Conservation (phyloP, 108 stramenopile genomes). For the Epithemia pelagica region DNA sequence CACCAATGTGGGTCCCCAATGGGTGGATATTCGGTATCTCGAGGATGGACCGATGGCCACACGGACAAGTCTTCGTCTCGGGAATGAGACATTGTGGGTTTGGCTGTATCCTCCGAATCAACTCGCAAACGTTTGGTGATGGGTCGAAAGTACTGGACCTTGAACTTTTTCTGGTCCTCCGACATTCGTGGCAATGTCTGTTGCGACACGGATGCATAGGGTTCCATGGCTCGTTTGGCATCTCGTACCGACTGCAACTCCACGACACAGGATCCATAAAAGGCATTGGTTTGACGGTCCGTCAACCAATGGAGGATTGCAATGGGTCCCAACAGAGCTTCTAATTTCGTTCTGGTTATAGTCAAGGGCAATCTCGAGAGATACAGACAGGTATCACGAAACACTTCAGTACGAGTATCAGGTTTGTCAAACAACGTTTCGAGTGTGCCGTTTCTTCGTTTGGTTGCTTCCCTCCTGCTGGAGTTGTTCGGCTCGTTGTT, state of each 20-base stretch:
- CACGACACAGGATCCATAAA: slow-evolving; percentile 63
- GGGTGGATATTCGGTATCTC: background rate
- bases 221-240: background rate
- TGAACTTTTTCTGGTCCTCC: slow-evolving; percentile 13
- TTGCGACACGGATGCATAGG: too few species aligned
- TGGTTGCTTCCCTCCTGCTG: background rate
- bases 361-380: slow-evolving; percentile 18
- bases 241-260: background rate
- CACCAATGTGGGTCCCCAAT: background rate
- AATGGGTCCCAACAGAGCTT: slow-evolving; percentile 20
- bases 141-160: background rate
- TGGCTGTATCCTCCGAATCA: background rate
- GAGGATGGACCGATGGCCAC: background rate
- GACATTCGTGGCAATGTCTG: background rate
- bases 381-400: slow-evolving; percentile 15
- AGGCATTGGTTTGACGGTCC: slow-evolving; percentile 37
- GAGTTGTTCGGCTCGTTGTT: slow-evolving; percentile 40
- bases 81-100: background rate
- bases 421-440: background rate
- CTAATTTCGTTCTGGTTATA: slow-evolving; percentile 28
- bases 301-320: slow-evolving; percentile 47
- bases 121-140: background rate
- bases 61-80: background rate
- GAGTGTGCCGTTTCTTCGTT: background rate
- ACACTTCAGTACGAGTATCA: background rate